Evolutionary conservation across 78 protist genomes (phyloP).

Genomic region (Pigoraptor vietnamica): DNA sequence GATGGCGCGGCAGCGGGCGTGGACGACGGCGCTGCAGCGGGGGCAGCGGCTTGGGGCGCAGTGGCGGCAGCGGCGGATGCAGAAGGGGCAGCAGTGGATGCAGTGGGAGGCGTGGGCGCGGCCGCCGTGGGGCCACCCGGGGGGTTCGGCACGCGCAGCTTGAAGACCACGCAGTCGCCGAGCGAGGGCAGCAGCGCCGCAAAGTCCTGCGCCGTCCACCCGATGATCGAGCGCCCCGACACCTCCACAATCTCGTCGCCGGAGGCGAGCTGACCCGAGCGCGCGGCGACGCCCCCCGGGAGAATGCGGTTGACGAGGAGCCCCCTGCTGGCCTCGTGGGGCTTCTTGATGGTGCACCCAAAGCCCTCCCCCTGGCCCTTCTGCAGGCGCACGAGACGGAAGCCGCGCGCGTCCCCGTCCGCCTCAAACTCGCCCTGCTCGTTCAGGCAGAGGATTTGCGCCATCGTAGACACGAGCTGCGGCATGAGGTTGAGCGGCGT

Average conservation of each 20-base stretch:
- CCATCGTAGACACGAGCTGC: not conserved
- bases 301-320: not conserved
- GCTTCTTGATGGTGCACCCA: not conserved
- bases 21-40: not conserved
- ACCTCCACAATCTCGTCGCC: not conserved
- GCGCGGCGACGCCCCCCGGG: not conserved
- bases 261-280: not conserved
- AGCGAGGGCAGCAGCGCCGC: not conserved
- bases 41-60: not conserved
- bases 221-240: not conserved
- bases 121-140: too few species aligned
- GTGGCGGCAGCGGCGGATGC: not conserved
- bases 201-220: not conserved
- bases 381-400: not conserved
- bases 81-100: not conserved
- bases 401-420: not conserved
- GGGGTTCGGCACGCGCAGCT: not conserved
- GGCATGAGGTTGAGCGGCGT: not conserved
- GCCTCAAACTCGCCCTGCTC: not conserved
- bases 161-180: not conserved
- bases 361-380: not conserved
- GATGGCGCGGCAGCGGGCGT: not conserved
- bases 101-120: too few species aligned
- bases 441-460: not conserved
- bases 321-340: not conserved